Base-by-base conservation (phyloP, 805 yeast species). In the Priceomyces fermenticarens region DNA sequence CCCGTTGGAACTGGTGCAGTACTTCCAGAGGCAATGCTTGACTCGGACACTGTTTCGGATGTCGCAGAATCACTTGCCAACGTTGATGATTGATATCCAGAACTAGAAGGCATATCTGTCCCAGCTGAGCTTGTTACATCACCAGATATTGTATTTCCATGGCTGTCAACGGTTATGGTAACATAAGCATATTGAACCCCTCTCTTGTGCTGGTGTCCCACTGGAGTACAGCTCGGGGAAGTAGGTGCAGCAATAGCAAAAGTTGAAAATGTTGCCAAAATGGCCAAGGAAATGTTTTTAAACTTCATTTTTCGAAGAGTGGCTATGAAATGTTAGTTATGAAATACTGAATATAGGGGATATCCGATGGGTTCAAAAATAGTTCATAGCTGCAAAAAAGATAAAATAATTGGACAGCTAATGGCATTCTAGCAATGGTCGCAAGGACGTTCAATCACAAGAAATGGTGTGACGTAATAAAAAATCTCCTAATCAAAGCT, bases 161-260 rank as follows among this genome's bases (percentile, higher is more conserved):
- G 44, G 32, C 67, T 70, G 47, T 72, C 68, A 41, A 70, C 72
- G 44, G 73, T 62, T 40, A 72, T 70, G 29, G 73, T 67, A 39
- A 67, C 69, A 46, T 65, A 62, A 41, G 63, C 63, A 48, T 67
- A 62, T 49, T 71, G 64, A 47, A 73, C 75, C 35, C 77, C 82
- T 68, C 80, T 75, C 63, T 71, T 79, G 63, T 74, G 82, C 59
- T 66, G 77, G 67, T 82, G 85, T 43, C 72, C 72, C 66, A 81
- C 27, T 8, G 30, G 16, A 7, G 29, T 9, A 15, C 38, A 35
- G 14, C 38, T 25, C 4, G 38, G 27, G 4, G 30, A 13, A 9
- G 38, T 15, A 35, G 38, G 38, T 30, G 54, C 48, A 28, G 49
- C 44, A 3, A 46, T 28, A 10, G 37, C 9, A 10, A 36, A n/a